Base-by-base conservation (phyloP, 1,284 basidiomycete species). In the Leccinum subrobustum region DNA sequence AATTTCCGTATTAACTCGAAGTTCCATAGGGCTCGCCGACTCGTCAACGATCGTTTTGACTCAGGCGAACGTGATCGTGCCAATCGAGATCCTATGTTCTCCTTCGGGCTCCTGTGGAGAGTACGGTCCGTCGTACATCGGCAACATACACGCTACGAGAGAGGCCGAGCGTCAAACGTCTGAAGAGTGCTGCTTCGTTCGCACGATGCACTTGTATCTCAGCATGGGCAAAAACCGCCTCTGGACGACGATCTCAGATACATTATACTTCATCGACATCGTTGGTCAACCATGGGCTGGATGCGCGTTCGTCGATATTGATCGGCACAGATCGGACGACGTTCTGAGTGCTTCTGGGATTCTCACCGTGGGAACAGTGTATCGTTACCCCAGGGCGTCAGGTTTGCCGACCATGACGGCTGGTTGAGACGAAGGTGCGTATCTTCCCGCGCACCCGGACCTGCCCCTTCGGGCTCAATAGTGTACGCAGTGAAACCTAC, bases 401-500 rank as follows among this genome's bases (percentile, higher is more conserved):
- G 20, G 7, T 31, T 56, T 52, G 12, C 48, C 42, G 11, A 60
- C 54, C 50, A 18, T 61, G 50, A 64, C 54, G 7, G 20, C 53
- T 9, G 60, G 29, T 35, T 18, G 64, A 68, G 51, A 66, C 48
- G 29, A 68, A 61, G 1, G n/a, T 16, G 20, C 7, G 6, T 29
- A 11, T 16, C 42, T 37, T 61, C 18, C 54, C 31, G 2, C 39
- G 39, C 12, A 68, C 47, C 4, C 52, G 54, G 23, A 65, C 51
- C 16, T 54, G 65, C n/a, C 56, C 27, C 54, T 64, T 66, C n/a
- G 61, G 64, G n/a, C 42, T 16, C 27, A 27, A 27, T 27, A 29
- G 67, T 66, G 35, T 60, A 51, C 39, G 31, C 66, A 18, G 14
- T 53, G 54, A 66, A 63, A 50, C 54, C 65, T 68, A 39, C 14